Conservation (phyloP, 2,329 filamentous ascomycete species). For the Pseudocercospora eumusae region DNA sequence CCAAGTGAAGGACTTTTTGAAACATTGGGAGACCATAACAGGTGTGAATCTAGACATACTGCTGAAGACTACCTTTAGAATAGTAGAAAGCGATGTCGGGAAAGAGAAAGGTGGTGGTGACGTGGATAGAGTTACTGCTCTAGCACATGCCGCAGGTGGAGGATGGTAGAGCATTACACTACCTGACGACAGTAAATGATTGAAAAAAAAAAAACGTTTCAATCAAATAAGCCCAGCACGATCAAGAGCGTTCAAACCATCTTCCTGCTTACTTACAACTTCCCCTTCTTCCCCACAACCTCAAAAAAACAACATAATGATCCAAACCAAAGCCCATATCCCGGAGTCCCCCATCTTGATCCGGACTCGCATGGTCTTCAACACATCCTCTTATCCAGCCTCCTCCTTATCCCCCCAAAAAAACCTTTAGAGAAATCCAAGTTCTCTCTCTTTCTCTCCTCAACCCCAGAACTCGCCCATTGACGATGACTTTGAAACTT, state of each 20-base stretch:
- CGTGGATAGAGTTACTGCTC: conserved; percentile 78
- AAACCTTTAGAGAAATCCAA: neutral
- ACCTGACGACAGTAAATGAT: neutral
- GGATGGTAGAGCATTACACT: conserved; percentile 66
- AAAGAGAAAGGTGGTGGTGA: conserved; percentile 66
- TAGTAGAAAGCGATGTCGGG: conserved; percentile 93
- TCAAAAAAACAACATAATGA: conserved; percentile 20
- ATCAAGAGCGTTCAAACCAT: neutral
- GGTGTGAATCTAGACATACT: conserved; percentile 70
- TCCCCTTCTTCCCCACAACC: conserved; percentile 5
- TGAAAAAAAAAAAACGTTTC: too few species aligned
- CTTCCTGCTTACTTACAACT: neutral
- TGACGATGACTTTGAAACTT: conserved; percentile 2
- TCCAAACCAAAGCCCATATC: conserved; percentile 17
- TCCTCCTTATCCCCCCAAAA: neutral
- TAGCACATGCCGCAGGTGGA: conserved; percentile 87
- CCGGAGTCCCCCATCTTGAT: conserved; percentile 11
- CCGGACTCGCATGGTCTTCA: conserved; percentile 3
- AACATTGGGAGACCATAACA: conserved; percentile 74
- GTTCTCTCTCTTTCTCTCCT: neutral
- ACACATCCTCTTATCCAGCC: conserved; percentile 4
- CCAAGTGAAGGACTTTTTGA: conserved; percentile 67
- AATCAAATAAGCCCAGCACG: neutral
- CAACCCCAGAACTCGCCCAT: too few species aligned
- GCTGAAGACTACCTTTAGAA: conserved; percentile 82